Evolutionary conservation across 2,329 filamentous ascomycete genomes (phyloP), one percentile per base, ranked within the genome.

Genomic region (Botrytis tulipae): DNA sequence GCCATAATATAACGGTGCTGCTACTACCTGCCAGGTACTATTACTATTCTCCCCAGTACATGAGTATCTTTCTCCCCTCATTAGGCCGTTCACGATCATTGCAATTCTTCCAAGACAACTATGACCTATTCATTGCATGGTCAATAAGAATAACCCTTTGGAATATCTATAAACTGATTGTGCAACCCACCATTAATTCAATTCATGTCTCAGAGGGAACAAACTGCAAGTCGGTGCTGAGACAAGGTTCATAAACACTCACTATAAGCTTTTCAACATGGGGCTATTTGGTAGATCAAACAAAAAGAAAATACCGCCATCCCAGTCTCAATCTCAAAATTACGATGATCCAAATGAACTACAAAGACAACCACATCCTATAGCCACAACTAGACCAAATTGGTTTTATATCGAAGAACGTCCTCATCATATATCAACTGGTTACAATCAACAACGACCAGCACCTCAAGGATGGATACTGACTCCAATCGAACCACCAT

Each of bases 241-340:
- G 40, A 57, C 35, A 57, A 25, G 65, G 35, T 40, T 57, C 12
- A 57, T 32, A 42, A 4, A 68, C 48, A 22, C 32, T 29, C 32
- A 35, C 32, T 35, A 3, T n/a, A n/a, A 32, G 66, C 66, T 32
- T 42, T 65, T 32, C 40, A 70, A 32, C 8, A 80, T 80, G 79
- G 76, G 77, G 67, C 79, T 81, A 76, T 80, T 80, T 70, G 73
- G 77, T 25, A 75, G 76, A 74, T 79, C 78, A 42, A 78, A 78
- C 68, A 79, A 78, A 74, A 76, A 74, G 51, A 71, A 73, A 73
- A 59, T 29, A 74, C 61, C 44, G 63, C 5, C 70, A 76, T 46
- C 75, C 76, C 40, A 75, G 72, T 68, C 71, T 74, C 16, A 69
- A 73, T 66, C 71, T 74, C 16, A 69, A 73, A 71, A 68, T 71